Evolutionary conservation across 208 protist genomes (phyloP), one percentile per base, ranked within the genome.

Genomic region (Leishmania amazonensis): DNA sequence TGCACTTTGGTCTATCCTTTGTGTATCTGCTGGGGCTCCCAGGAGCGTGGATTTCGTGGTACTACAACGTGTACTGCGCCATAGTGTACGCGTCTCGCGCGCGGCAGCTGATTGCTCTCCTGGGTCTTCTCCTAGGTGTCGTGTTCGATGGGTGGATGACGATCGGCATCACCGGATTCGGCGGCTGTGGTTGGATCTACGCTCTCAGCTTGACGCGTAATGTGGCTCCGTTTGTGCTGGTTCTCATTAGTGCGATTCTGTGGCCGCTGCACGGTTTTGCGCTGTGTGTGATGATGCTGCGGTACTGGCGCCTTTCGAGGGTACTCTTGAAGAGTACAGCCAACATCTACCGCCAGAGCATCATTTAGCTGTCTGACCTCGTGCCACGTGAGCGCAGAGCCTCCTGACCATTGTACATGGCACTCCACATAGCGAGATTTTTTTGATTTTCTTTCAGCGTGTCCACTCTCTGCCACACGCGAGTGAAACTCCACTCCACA

Each of bases 1-100:
- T 91, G 45, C 91, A 95, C 40, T 96, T 97, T 87, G 92, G 87
- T 6, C 75, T 97, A n/a, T 97, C 94, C 1, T 97, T 96, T 75
- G 71, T 97, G 17, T 97, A 96, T 68, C 84, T 97, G 38, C 75
- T 97, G 19, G 94, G 94, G 40, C 76, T 97, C 67, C 94, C 94
- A 65, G 94, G 94, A 4, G 92, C 87, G 42, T 97, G 89, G 86
- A 87, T 96, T 71, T 21, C 89, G 35, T 97, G 94, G 94, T 97
- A 97, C 83, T 97, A 92, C 86, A 96, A 95, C 79, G 84, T 87
- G 2, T 97, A 97, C 84, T 87, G 75, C 74, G 89, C 88, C 28
- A 86, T 87, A 2, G 78, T 83, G 9, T 78, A 89, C 38, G 19
- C 70, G 24, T 93, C 87, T 15, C 83, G 84, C 5, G 75, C 87